Percentiles rank a stretch among this genome's conserved stretches.
Evolutionary conservation across 1,139 yeast genomes (phyloP).

Genomic region (Zygosaccharomyces sapae): DNA sequence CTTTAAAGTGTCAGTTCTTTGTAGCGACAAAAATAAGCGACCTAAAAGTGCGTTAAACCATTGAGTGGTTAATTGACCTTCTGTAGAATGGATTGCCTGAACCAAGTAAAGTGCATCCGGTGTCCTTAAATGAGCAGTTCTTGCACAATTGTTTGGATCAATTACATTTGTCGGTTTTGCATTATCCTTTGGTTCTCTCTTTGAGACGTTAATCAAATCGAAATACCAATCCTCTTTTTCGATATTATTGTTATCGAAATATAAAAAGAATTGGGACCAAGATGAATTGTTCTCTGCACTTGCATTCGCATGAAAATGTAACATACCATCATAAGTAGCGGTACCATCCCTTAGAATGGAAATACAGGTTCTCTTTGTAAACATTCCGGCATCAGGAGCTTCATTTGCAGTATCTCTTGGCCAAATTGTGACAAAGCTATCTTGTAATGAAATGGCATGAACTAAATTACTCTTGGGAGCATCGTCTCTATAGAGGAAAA

Average conservation of each 20-base stretch:
- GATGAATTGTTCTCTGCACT: slow-evolving; percentile 12
- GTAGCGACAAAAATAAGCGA: slow-evolving; percentile 69
- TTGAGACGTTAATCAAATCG: slow-evolving; percentile 72
- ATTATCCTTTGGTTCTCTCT: slow-evolving; percentile 30
- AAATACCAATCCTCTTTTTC: slow-evolving; percentile 94
- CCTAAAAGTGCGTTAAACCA: slow-evolving; percentile 91
- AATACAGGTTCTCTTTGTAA: slow-evolving; percentile 74
- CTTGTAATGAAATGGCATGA: slow-evolving; percentile 73
- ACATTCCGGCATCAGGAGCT: slow-evolving; percentile 67
- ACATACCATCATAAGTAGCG: slow-evolving; percentile 19
- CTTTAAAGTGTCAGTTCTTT: slow-evolving; percentile 64
- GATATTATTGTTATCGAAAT: slow-evolving; percentile 66
- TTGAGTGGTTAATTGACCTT: slow-evolving; percentile 75
- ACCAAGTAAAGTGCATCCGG: slow-evolving; percentile 68
- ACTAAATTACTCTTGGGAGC: slow-evolving; percentile 48
- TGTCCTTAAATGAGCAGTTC: slow-evolving; percentile 67
- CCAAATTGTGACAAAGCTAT: slow-evolving; percentile 77
- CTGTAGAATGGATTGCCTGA: slow-evolving; percentile 73
- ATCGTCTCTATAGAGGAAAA: slow-evolving; percentile 74
- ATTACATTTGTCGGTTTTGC: slow-evolving; percentile 9
- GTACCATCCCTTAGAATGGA: slow-evolving; percentile 50
- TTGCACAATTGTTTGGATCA: slow-evolving; percentile 58
- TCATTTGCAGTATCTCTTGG: slow-evolving; percentile 50
- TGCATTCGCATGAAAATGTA: slow-evolving; percentile 28
- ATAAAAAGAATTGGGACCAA: slow-evolving; percentile 51